Evolutionary conservation across 352 stramenopile species (phyloP).

Genomic region (Albugo laibachii): DNA sequence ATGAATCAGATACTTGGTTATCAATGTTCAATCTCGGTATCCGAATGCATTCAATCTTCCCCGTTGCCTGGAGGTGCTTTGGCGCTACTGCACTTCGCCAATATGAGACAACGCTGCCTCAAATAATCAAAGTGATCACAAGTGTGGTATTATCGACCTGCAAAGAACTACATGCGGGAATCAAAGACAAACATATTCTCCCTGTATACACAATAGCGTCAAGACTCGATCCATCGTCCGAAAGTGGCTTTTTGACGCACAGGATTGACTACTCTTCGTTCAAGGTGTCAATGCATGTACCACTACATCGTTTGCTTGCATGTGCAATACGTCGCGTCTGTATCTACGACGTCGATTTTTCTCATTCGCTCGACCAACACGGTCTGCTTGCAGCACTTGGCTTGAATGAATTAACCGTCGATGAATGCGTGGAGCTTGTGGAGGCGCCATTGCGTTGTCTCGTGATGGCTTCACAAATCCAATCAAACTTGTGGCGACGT

Average conservation of each 20-base stretch:
- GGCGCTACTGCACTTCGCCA: constrained; percentile 15
- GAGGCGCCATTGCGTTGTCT: constrained; percentile 64
- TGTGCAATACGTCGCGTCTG: constrained; percentile 48
- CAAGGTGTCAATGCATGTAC: constrained; percentile 55
- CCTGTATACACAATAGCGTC: background rate
- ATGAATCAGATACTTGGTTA: constrained; percentile 75
- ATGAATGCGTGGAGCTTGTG: constrained; percentile 37
- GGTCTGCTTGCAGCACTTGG: constrained; percentile 32
- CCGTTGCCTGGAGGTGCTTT: constrained; percentile 56
- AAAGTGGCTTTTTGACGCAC: constrained; percentile 17
- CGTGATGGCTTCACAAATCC: constrained; percentile 75
- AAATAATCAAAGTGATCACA: constrained; percentile 30
- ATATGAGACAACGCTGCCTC: constrained; percentile 12
- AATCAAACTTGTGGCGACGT: constrained; percentile 69
- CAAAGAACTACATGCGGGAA: background rate
- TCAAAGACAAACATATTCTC: constrained; percentile 15
- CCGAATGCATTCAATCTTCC: constrained; percentile 67
- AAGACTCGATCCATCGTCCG: background rate
- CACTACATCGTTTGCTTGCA: constrained; percentile 60
- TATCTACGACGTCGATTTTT: constrained; percentile 30
- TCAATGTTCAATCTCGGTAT: constrained; percentile 81
- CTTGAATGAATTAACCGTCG: constrained; percentile 21
- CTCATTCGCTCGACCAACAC: constrained; percentile 19
- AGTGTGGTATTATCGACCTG: constrained; percentile 12
- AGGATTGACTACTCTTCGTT: constrained; percentile 39